Evolutionary conservation across 495 filamentous ascomycete genomes (phyloP).

Genomic region (Aspergillus haitiensis): DNA sequence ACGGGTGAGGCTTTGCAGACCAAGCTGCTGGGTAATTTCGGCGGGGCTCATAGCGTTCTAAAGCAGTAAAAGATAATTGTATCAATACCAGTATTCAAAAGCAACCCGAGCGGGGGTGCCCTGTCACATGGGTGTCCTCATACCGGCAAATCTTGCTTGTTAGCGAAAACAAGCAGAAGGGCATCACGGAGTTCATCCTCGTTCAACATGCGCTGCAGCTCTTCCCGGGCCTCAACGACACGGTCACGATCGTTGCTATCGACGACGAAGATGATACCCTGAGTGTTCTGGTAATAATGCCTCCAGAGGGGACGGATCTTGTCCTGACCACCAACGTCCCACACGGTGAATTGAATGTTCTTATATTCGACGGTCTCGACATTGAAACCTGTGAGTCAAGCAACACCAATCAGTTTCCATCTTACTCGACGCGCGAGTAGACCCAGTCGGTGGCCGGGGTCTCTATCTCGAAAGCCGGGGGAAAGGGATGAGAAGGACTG

Average conservation of each 20-base stretch:
- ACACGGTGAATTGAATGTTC: slow-evolving; percentile 99
- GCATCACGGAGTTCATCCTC: slow-evolving; percentile 99
- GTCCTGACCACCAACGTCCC: slow-evolving; percentile 99
- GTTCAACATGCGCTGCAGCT: slow-evolving; percentile 99
- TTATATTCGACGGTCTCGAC: slow-evolving; percentile 99
- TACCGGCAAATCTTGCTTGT: slow-evolving; percentile 99
- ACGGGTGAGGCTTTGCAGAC: slow-evolving; percentile 95
- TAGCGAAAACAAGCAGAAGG: slow-evolving; percentile 96
- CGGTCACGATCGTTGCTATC: slow-evolving; percentile 99
- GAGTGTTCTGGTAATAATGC: slow-evolving; percentile 99
- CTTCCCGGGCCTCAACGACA: slow-evolving; percentile 97
- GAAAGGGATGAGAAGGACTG: slow-evolving; percentile 46
- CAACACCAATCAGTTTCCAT: slow-evolving; percentile 6
- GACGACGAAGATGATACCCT: slow-evolving; percentile 99
- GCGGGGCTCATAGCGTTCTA: slow-evolving; percentile 99
- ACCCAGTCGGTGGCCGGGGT: neutral
- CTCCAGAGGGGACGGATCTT: slow-evolving; percentile 99
- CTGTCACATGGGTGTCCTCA: slow-evolving; percentile 31
- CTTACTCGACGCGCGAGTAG: slow-evolving; percentile 10
- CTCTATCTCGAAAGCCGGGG: neutral
- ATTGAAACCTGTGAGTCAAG: slow-evolving; percentile 77
- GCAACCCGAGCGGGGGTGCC: neutral
- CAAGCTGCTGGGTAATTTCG: slow-evolving; percentile 99
- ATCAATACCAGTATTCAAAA: slow-evolving; percentile 18
- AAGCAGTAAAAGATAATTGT: slow-evolving; percentile 16